These are phyloP conservation scores for Spinacia oleracea DNA, from an alignment of 179 eudicot species.

Conservation along the genomic window DNA sequence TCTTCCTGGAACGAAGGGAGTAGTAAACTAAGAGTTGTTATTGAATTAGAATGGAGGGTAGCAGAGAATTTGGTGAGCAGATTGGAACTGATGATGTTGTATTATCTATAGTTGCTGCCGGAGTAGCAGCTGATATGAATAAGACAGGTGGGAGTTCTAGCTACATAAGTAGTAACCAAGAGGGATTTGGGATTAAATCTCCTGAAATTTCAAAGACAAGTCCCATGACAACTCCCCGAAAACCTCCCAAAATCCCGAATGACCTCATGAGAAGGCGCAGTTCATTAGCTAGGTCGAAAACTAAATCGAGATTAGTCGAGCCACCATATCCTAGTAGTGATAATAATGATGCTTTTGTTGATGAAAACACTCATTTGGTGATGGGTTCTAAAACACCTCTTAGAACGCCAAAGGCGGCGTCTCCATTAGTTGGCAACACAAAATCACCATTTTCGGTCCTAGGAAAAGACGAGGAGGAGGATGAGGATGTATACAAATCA, in stretches of 20 bases:
- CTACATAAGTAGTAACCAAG: conserved; percentile 14
- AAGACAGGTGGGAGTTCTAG: conserved; percentile 17
- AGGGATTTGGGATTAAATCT: conserved; percentile 15
- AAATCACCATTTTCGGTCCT: conserved; percentile 31
- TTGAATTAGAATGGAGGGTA: conserved; percentile 20
- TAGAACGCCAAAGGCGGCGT: conserved; percentile 47
- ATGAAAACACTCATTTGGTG: conserved; percentile 19
- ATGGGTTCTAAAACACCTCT: conserved; percentile 31
- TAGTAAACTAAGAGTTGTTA: no score
- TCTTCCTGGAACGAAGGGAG: no score
- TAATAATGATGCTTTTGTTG: conserved; percentile 28
- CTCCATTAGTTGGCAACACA: conserved; percentile 39
- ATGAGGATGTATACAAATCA: conserved; percentile 57
- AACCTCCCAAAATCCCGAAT: conserved; percentile 41
- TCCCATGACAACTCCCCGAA: conserved; percentile 26
- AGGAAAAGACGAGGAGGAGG: conserved; percentile 57
- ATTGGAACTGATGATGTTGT: conserved; percentile 29
- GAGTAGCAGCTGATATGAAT: conserved; percentile 10
- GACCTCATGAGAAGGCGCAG: conserved; percentile 37
- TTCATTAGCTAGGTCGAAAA: conserved; percentile 43
- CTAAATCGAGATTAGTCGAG: conserved; percentile 73
- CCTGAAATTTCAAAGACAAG: conserved; percentile 4
- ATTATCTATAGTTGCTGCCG: conserved; percentile 33
- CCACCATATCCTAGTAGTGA: conserved; percentile 44
- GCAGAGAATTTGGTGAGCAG: background rate